Percentiles rank a stretch among this genome's conserved stretches.
Evolutionary conservation across 805 yeast genomes (phyloP).

Genomic region (Pichia scutulata): DNA sequence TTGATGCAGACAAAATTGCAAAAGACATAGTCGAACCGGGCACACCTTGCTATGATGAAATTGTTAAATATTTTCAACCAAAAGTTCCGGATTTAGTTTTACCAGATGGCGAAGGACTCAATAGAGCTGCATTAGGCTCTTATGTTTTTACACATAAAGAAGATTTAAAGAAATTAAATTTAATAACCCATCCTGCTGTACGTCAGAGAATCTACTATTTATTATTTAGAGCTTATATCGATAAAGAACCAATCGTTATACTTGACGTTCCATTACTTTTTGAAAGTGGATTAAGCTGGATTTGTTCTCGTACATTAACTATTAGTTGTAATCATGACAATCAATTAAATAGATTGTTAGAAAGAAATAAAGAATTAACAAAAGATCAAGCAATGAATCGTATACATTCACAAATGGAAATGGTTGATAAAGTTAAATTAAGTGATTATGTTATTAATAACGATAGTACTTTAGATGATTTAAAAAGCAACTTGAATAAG

Average conservation of each 20-base stretch:
- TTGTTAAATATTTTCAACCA: slow-evolving; percentile 51
- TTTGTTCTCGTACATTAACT: slow-evolving; percentile 67
- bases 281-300: slow-evolving; percentile 62
- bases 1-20: slow-evolving; percentile 92
- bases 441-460: slow-evolving; percentile 71
- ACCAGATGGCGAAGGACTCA: slow-evolving; percentile 41
- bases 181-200: slow-evolving; percentile 85
- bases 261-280: slow-evolving; percentile 88
- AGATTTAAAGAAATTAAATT: slow-evolving; percentile 54
- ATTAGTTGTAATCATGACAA: slow-evolving; percentile 51
- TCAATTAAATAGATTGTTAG: slow-evolving; percentile 57
- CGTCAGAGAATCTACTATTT: slow-evolving; percentile 54
- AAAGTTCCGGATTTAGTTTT: slow-evolving; percentile 46
- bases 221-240: slow-evolving; percentile 49
- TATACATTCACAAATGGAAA: slow-evolving; percentile 69
- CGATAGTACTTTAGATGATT: slow-evolving; percentile 35
- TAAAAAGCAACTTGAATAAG: slow-evolving; percentile 37
- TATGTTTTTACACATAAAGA: slow-evolving; percentile 59
- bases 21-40: slow-evolving; percentile 82
- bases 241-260: slow-evolving; percentile 52
- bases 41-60: slow-evolving; percentile 54
- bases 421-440: slow-evolving; percentile 43
- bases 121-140: slow-evolving; percentile 69
- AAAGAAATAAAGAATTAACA: slow-evolving; percentile 61
- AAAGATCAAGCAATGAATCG: slow-evolving; percentile 63